Percentiles rank a stretch among this genome's conserved stretches.
Evolutionary conservation across 345 rosid genomes (phyloP).

Genomic region (Mercurialis annua): DNA sequence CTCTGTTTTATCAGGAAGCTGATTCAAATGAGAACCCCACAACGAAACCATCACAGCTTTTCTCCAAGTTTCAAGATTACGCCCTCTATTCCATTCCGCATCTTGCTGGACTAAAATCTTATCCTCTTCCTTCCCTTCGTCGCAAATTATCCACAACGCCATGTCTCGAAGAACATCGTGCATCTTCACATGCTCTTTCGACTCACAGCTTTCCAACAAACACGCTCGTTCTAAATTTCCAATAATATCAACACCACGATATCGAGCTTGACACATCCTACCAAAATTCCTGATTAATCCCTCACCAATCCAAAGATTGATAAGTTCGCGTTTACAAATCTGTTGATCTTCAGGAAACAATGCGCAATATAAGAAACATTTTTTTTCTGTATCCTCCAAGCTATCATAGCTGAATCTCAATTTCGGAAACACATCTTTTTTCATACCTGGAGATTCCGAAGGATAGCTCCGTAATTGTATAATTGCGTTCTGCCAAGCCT

Average conservation of each 20-base stretch:
- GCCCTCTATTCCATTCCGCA: background rate
- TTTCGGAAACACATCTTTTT: background rate
- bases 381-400: background rate
- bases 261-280: background rate
- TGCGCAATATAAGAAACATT: conserved; percentile 21
- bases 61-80: background rate
- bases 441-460: background rate
- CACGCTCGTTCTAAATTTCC: background rate
- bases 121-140: background rate
- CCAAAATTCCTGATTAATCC: background rate
- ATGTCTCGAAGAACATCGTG: conserved; percentile 27
- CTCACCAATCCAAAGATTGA: conserved; percentile 12
- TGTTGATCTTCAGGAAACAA: conserved; percentile 16
- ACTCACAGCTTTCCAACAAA: conserved; percentile 14
- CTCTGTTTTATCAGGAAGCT: background rate
- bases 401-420: conserved; percentile 24
- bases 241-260: conserved; percentile 8
- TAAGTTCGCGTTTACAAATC: conserved; percentile 1
- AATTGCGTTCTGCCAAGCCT: background rate
- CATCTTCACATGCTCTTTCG: background rate
- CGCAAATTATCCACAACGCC: conserved; percentile 13
- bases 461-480: background rate
- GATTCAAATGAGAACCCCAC: background rate
- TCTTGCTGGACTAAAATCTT: background rate
- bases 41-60: background rate